Evolutionary conservation across 768 basidiomycete genomes (phyloP).

Genomic region (Chalciporus sphaerocephalus): DNA sequence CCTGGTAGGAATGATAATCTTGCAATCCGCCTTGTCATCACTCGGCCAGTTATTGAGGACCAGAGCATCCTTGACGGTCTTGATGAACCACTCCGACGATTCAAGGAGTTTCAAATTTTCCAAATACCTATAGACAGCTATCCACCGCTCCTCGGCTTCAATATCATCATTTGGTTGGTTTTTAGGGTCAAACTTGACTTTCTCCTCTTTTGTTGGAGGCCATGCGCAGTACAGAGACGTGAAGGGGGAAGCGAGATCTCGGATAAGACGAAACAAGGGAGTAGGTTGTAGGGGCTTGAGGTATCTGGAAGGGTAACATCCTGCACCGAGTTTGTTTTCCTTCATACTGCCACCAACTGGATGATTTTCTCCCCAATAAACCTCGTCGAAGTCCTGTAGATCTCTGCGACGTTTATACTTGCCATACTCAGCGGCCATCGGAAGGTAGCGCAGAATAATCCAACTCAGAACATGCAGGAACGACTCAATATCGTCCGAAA

Average conservation of each 20-base stretch:
- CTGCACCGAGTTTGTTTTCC: neutral
- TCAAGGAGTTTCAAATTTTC: neutral
- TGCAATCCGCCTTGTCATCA: neutral
- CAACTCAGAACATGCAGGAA: conserved; percentile 1
- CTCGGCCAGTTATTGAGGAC: neutral
- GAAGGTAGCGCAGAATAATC: neutral
- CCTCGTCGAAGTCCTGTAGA: neutral
- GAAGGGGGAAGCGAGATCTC: neutral
- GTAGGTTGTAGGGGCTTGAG: neutral
- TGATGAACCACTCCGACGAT: neutral
- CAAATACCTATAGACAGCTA: neutral
- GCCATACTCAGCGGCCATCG: neutral
- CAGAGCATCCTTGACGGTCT: neutral
- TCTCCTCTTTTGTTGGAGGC: neutral
- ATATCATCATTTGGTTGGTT: neutral
- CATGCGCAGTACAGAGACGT: neutral
- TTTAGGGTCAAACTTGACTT: neutral
- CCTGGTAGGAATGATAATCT: no score
- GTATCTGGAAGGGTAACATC: neutral
- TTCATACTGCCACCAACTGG: neutral
- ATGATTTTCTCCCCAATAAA: neutral
- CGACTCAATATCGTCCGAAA: conserved; percentile 7
- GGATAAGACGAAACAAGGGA: neutral
- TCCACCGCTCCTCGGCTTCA: neutral
- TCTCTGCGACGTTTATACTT: no score